A percentile compares a stretch with the other conserved stretches of the same genome.
Evolutionary conservation across 371 early-diverging fungal genomes (phyloP).

Genomic region (Rozella allomycis): DNA sequence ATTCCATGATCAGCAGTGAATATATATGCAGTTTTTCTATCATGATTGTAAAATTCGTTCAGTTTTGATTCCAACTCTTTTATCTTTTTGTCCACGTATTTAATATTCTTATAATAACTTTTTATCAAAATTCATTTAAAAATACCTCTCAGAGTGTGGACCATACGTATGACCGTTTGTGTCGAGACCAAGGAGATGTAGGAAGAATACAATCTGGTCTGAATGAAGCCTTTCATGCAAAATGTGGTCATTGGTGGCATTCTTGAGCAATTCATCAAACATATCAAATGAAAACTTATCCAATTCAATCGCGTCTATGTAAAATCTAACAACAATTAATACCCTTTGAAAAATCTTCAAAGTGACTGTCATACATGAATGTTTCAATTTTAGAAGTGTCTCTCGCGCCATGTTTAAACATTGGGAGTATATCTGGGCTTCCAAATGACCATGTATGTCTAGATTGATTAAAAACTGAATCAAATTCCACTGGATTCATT

Average conservation of each 20-base stretch:
- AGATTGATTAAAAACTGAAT: constrained; percentile 77
- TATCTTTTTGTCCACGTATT: constrained; percentile 53
- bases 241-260: constrained; percentile 25
- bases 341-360: constrained; percentile 67
- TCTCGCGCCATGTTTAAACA: constrained; percentile 78
- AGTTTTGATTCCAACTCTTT: constrained; percentile 34
- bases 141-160: constrained; percentile 58
- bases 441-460: constrained; percentile 88
- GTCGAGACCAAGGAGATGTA: constrained; percentile 80
- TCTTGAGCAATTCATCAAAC: constrained; percentile 25
- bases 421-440: constrained; percentile 83
- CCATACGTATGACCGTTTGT: constrained; percentile 79
- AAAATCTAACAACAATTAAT: not conserved
- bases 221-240: constrained; percentile 35
- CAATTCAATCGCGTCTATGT: constrained; percentile 48
- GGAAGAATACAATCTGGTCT: constrained; percentile 61
- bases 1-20: constrained; percentile 92
- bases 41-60: constrained; percentile 50
- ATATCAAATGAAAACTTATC: constrained; percentile 74
- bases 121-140: not conserved
- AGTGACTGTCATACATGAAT: constrained; percentile 66
- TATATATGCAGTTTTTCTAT: constrained; percentile 60
- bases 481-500: constrained; percentile 87
- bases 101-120: constrained; percentile 43
- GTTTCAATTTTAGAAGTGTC: constrained; percentile 51